Evolutionary conservation across 805 yeast species (phyloP).

Genomic region (Candida nemodendra): DNA sequence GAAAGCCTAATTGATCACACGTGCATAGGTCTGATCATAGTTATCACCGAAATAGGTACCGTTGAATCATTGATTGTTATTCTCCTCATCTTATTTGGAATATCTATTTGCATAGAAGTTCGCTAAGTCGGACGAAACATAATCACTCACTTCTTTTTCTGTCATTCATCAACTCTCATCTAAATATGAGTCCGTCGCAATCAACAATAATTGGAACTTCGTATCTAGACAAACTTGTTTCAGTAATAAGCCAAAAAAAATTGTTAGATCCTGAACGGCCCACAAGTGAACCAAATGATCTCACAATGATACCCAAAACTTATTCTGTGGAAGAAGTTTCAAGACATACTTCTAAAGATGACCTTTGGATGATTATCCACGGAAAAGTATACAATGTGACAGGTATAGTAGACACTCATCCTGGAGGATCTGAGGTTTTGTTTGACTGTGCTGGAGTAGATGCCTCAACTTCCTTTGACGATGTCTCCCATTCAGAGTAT

Average conservation of each 20-base stretch:
- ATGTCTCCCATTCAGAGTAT: conserved; percentile 70
- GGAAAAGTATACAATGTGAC: conserved; percentile 69
- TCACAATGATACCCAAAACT: conserved; percentile 2
- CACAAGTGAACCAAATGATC: background rate
- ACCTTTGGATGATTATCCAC: conserved; percentile 70
- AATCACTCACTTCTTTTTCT: too few relatives aligned
- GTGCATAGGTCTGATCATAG: too few relatives aligned
- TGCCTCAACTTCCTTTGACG: conserved; percentile 68
- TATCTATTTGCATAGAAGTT: too few relatives aligned
- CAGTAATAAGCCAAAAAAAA: conserved; percentile 4
- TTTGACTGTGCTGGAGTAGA: conserved; percentile 80
- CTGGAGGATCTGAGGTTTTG: conserved; percentile 85
- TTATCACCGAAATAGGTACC: too few relatives aligned
- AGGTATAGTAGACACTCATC: conserved; percentile 56
- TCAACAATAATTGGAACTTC: background rate
- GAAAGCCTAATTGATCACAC: too few relatives aligned
- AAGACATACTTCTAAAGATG: conserved; percentile 45
- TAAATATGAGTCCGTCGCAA: background rate
- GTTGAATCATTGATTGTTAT: too few relatives aligned
- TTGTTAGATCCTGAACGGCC: background rate
- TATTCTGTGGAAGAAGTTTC: conserved; percentile 42
- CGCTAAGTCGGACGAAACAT: too few relatives aligned
- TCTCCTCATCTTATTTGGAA: too few relatives aligned
- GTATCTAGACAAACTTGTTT: background rate
- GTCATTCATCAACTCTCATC: too few relatives aligned